Base-by-base conservation (phyloP, 345 rosid species). In the Aquilaria malaccensis region DNA sequence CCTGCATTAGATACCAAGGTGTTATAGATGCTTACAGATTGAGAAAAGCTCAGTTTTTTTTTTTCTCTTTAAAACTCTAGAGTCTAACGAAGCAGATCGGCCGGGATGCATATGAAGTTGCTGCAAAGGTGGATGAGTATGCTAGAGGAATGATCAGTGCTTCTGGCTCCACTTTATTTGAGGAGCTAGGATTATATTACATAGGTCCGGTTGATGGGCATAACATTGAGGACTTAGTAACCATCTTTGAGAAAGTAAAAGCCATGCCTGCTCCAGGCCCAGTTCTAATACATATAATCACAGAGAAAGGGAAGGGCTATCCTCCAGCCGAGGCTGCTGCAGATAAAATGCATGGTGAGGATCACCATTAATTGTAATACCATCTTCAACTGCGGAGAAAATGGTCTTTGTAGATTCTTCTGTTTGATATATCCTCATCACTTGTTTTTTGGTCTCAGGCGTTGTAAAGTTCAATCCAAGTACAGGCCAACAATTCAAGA, bases 261-360 rank as follows among this genome's bases (percentile, higher is more conserved):
- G 77, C 70, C 31, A 74, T 80, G 81, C 93, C 93, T 3, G 80
- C 89, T 2, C 93, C 87, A 2, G 93, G 93, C 61, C 93, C 93
- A 1, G 89, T 86, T 59, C 71, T 86, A 65, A 83, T 86, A 68
- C 89, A 86, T 59, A 63, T 83, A 52, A 72, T 86, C 47, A 86
- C 93, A 49, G 93, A 86, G 66, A 86, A 86, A 68, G 93, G 93
- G 45, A 86, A 82, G 68, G 90, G 88, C 33, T 87, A 87, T 71
- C 79, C 90, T n/a, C 89, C 89, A 6, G 95, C 90, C 5, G 86
- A 84, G 66, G 83, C 80, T 59, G 90, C 95, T 7, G 64, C 79
- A 9, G 95, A 87, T 70, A 82, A 77, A 72, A 84, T 84, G 89
- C 95, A 87, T 65, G 95, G 94, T 83, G n/a, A 73, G 79, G 45